A percentile compares a stretch with the other conserved stretches of the same genome.
phyloP scores from a whole-genome alignment of 2,329 filamentous ascomycete species.

The Incumbomyces delicatus region DNA sequence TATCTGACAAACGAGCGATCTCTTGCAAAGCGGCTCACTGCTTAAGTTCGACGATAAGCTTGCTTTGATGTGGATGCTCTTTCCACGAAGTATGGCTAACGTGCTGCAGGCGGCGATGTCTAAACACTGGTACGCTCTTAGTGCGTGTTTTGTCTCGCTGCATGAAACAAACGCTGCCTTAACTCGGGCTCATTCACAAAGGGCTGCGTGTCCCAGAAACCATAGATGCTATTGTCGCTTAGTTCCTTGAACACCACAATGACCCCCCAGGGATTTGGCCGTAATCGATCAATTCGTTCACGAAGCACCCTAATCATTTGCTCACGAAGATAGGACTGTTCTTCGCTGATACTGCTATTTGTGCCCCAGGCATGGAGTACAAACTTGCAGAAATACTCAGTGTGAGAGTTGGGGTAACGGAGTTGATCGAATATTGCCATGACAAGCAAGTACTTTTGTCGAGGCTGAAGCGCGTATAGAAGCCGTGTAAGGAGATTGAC shows the following conservation, averaged over 20 bases:
- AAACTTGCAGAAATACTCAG: slow-evolving; percentile 82
- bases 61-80: too few species aligned
- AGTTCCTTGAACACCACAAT: slow-evolving; percentile 82
- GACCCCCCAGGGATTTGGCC: slow-evolving; percentile 92
- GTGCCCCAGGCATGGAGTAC: slow-evolving; percentile 76
- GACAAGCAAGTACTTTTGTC: slow-evolving; percentile 75
- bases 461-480: slow-evolving; percentile 61
- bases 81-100: too few species aligned
- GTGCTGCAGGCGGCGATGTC: too few species aligned
- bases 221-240: slow-evolving; percentile 80
- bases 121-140: neutral
- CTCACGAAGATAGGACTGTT: slow-evolving; percentile 75
- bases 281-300: slow-evolving; percentile 77
- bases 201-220: slow-evolving; percentile 61
- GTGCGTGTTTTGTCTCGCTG: neutral
- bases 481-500: slow-evolving; percentile 66
- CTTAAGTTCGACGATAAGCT: too few species aligned
- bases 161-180: slow-evolving; percentile 3
- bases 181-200: slow-evolving; percentile 7
- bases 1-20: too few species aligned
- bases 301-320: slow-evolving; percentile 82
- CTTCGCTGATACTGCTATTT: slow-evolving; percentile 57
- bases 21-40: too few species aligned
- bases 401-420: slow-evolving; percentile 79
- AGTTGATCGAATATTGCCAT: slow-evolving; percentile 84